Percentiles rank a stretch among this genome's conserved stretches.
Conservation (phyloP, 2,329 filamentous ascomycete genomes). For the Neopestalotiopsis sp. region DNA sequence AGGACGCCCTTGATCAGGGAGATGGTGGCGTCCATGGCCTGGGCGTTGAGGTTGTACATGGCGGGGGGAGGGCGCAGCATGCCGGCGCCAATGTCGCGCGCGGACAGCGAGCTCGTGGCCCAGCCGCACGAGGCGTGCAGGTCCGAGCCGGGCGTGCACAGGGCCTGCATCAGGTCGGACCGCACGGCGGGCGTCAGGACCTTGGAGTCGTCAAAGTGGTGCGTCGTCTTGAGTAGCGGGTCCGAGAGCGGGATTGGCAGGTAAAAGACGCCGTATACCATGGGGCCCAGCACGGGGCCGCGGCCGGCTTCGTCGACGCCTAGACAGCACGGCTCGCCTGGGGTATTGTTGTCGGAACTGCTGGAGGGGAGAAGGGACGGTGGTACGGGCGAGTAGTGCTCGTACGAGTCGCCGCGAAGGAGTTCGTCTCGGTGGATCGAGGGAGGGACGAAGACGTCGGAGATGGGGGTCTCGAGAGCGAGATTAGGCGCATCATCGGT, state of each 20-base stretch:
- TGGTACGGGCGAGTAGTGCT: constrained; percentile 74
- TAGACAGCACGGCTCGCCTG: constrained; percentile 70
- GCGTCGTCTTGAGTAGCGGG: constrained; percentile 75
- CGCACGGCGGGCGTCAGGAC: constrained; percentile 83
- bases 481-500: constrained; percentile 36
- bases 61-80: constrained; percentile 70
- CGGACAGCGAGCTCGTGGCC: constrained; percentile 81
- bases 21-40: constrained; percentile 92
- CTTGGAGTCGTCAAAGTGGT: constrained; percentile 96
- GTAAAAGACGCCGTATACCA: constrained; percentile 75
- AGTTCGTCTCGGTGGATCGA: constrained; percentile 65
- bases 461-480: constrained; percentile 38
- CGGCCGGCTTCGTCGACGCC: constrained; percentile 94
- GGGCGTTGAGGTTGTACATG: constrained; percentile 90
- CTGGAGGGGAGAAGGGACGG: constrained; percentile 55
- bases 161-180: constrained; percentile 68
- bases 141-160: constrained; percentile 68
- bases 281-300: constrained; percentile 86
- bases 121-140: constrained; percentile 69
- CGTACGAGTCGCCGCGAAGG: constrained; percentile 70
- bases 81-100: constrained; percentile 78
- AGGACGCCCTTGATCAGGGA: constrained; percentile 80
- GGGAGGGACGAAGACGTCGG: constrained; percentile 66
- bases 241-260: constrained; percentile 76
- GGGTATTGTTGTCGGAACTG: background rate